Evolutionary conservation across 2,329 filamentous ascomycete genomes (phyloP), one percentile per base, ranked within the genome.

Genomic region (Hypomyces perniciosus): DNA sequence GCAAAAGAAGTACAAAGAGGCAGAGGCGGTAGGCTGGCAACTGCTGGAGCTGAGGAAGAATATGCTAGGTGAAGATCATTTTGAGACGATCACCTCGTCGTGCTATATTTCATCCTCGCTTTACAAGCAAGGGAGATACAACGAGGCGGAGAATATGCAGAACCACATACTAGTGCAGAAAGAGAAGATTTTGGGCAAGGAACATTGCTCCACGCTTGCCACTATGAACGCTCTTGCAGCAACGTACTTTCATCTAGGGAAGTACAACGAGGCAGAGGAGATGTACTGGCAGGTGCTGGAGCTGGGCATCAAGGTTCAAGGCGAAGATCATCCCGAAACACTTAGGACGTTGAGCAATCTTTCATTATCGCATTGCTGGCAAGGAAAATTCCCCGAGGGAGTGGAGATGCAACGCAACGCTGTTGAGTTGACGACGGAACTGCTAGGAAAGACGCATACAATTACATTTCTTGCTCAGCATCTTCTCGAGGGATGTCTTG

Each of bases 41-140:
- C 38, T 40, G 10, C 38, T 62, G 20, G 38, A 46, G 44, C 28
- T 46, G 10, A 6, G 30, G 10, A 26, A 46, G 31, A 39, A 4
- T 1, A 26, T 27, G 29, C 27, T 47, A 2, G 45, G 35, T 13
- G 6, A 8, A 34, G 42, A 27, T 9, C 8, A 41, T 41, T 13
- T 26, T 12, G 12, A 41, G 10, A 41, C 38, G 10, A n/a, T 47
- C 4, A 27, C 1, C 2, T 30, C 33, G 33, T 39, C 8, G 33
- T 41, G 26, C 40, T 39, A 40, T 27, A 31, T 47, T 26, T 31
- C 45, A 12, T 8, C 13, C 6, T 27, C 26, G 12, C n/a, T 47
- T 30, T 8, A 4, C 8, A 4, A 40, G 5, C 34, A 38, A 20
- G 49, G 49, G 13, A 40, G 39, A 34, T 42, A 41, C 13, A 4